Percentiles rank a stretch among this genome's conserved stretches.
phyloP scores from a whole-genome alignment of 306 rosid species.

The Pueraria montana region DNA sequence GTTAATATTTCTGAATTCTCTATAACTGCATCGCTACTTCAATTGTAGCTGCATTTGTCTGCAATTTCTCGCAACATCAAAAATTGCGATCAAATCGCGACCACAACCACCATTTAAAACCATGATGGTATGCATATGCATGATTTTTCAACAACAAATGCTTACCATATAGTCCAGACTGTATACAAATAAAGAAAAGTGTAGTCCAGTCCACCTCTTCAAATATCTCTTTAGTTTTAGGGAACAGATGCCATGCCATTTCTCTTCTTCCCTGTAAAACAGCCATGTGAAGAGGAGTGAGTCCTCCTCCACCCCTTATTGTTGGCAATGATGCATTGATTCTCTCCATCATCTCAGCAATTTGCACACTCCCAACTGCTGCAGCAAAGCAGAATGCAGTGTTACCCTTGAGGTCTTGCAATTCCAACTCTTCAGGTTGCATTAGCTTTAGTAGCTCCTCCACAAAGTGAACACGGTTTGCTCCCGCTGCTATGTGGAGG shows the following conservation, averaged over 20 bases:
- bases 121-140: neutral
- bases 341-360: constrained; percentile 45
- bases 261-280: constrained; percentile 45
- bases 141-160: neutral
- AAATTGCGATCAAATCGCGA: neutral
- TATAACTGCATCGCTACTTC: too few species aligned
- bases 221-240: neutral
- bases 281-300: constrained; percentile 53
- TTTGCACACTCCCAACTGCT: constrained; percentile 42
- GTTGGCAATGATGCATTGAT: constrained; percentile 23
- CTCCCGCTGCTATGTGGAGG: constrained; percentile 54
- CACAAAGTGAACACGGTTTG: constrained; percentile 53
- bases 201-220: constrained; percentile 41
- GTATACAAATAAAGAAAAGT: constrained; percentile 41
- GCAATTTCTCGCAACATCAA: too few species aligned
- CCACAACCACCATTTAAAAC: neutral
- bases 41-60: too few species aligned
- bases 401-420: constrained; percentile 39
- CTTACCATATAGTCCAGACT: constrained; percentile 53
- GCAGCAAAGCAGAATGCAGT: constrained; percentile 61
- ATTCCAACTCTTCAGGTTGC: constrained; percentile 4
- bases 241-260: constrained; percentile 45
- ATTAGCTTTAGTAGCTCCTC: constrained; percentile 42
- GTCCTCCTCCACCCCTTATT: constrained; percentile 45
- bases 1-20: too few species aligned